Evolutionary conservation across 208 protist species (phyloP).

Genomic region (Trypanosoma mega): DNA sequence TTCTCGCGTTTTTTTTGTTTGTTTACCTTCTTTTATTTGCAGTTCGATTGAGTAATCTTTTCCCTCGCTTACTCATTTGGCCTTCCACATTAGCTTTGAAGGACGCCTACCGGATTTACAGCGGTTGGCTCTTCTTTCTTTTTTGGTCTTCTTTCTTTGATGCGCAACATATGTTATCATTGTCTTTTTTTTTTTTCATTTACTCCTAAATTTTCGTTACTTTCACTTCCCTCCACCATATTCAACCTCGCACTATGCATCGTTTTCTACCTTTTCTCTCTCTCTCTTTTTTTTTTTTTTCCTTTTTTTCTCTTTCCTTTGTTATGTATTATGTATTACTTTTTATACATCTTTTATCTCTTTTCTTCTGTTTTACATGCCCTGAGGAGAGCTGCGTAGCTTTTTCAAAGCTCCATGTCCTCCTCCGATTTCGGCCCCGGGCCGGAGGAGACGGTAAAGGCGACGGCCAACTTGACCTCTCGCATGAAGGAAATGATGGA

Average conservation of each 20-base stretch:
- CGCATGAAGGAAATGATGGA: slow-evolving; percentile 33
- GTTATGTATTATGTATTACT: slow-evolving; percentile 5
- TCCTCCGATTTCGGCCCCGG: not conserved
- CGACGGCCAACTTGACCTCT: slow-evolving; percentile 33
- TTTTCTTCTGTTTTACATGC: slow-evolving; percentile 21
- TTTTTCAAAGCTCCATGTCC: not conserved
- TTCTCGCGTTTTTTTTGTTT: slow-evolving; percentile 9
- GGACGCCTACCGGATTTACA: too few species aligned
- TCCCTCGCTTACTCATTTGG: too few species aligned
- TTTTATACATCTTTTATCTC: slow-evolving; percentile 7
- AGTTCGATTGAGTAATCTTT: too few species aligned
- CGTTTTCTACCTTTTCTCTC: slow-evolving; percentile 14
- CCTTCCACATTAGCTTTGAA: too few species aligned
- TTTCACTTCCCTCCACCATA: too few species aligned
- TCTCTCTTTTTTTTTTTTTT: slow-evolving; percentile 12
- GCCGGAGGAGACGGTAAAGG: slow-evolving; percentile 42
- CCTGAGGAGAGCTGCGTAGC: not conserved
- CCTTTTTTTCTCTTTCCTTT: slow-evolving; percentile 5
- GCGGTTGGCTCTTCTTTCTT: too few species aligned
- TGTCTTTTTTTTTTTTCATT: slow-evolving; percentile 28
- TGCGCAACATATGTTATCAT: slow-evolving; percentile 4
- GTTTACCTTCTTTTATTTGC: too few species aligned
- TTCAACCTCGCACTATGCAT: too few species aligned
- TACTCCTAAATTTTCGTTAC: too few species aligned
- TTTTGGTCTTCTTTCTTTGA: slow-evolving; percentile 18